Evolutionary conservation across 1,139 yeast species (phyloP).

Genomic region (Williopsis jadinii): DNA sequence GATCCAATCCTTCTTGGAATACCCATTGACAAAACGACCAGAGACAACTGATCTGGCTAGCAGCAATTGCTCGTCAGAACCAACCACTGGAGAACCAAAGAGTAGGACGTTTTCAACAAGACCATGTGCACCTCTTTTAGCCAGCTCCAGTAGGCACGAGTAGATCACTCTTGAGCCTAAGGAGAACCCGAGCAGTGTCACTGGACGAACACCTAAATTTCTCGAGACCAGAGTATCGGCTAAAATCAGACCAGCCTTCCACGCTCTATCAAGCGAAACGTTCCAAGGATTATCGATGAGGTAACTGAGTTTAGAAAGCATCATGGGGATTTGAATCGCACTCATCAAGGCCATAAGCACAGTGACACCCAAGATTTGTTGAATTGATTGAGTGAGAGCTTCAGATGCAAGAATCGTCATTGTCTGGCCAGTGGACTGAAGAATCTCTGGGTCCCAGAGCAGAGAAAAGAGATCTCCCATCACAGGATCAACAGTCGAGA

Average conservation of each 20-base stretch:
- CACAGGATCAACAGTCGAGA: slow-evolving; percentile 92
- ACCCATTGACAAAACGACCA: slow-evolving; percentile 87
- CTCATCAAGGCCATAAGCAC: slow-evolving; percentile 89
- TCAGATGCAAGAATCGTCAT: slow-evolving; percentile 90
- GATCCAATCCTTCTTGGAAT: slow-evolving; percentile 91
- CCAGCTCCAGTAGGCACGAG: slow-evolving; percentile 83
- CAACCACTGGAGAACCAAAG: slow-evolving; percentile 86
- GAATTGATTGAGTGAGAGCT: slow-evolving; percentile 86
- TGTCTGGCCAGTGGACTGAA: slow-evolving; percentile 93
- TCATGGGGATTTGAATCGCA: slow-evolving; percentile 92
- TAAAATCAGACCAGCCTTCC: slow-evolving; percentile 88
- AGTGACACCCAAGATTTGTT: slow-evolving; percentile 91
- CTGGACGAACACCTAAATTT: slow-evolving; percentile 87
- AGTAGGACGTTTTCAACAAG: slow-evolving; percentile 82
- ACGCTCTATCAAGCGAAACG: slow-evolving; percentile 92
- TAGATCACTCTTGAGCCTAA: slow-evolving; percentile 89
- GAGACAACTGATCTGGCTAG: slow-evolving; percentile 82
- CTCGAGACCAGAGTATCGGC: slow-evolving; percentile 89
- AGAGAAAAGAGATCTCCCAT: slow-evolving; percentile 94
- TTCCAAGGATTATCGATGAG: slow-evolving; percentile 97
- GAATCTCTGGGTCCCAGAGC: slow-evolving; percentile 98
- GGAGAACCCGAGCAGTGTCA: slow-evolving; percentile 89
- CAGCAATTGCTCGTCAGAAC: slow-evolving; percentile 70
- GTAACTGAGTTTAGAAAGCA: slow-evolving; percentile 81
- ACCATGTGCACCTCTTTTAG: slow-evolving; percentile 82